Conservation (phyloP, 169 alveolate genomes). For the Babesia divergens region DNA sequence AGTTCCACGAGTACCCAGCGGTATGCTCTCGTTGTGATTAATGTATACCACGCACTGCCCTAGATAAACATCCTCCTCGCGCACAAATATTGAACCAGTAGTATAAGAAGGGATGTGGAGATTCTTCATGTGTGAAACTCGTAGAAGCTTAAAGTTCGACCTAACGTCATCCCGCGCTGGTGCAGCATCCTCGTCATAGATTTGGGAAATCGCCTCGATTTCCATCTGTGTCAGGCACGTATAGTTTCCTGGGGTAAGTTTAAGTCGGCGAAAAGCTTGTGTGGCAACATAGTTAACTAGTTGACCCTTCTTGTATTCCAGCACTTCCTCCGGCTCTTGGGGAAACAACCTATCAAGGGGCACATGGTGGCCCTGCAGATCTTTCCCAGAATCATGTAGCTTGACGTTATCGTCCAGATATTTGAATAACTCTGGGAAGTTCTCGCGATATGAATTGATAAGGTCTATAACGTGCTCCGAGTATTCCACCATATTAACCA, state of each 20-base stretch:
- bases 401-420: neutral
- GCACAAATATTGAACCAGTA: constrained; percentile 11
- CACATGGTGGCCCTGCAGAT: constrained; percentile 2
- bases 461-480: constrained; percentile 29
- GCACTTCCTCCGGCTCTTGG: constrained; percentile 6
- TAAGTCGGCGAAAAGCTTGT: constrained; percentile 37
- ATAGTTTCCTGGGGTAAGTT: constrained; percentile 40
- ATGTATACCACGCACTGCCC: constrained; percentile 63
- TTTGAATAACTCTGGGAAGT: constrained; percentile 49
- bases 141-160: constrained; percentile 12
- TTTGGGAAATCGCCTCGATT: neutral
- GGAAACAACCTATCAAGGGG: constrained; percentile 9
- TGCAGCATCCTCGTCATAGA: neutral
- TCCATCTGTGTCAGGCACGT: constrained; percentile 5
- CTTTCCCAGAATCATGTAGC: constrained; percentile 6
- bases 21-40: constrained; percentile 46
- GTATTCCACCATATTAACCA: constrained; percentile 28
- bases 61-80: constrained; percentile 9
- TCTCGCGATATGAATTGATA: constrained; percentile 4
- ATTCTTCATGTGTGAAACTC: constrained; percentile 39
- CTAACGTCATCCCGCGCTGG: neutral
- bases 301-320: constrained; percentile 5
- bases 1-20: constrained; percentile 59
- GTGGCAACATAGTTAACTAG: constrained; percentile 4
- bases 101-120: constrained; percentile 56